Evolutionary conservation across 441 rosid genomes (phyloP).

Genomic region (Hura crepitans): DNA sequence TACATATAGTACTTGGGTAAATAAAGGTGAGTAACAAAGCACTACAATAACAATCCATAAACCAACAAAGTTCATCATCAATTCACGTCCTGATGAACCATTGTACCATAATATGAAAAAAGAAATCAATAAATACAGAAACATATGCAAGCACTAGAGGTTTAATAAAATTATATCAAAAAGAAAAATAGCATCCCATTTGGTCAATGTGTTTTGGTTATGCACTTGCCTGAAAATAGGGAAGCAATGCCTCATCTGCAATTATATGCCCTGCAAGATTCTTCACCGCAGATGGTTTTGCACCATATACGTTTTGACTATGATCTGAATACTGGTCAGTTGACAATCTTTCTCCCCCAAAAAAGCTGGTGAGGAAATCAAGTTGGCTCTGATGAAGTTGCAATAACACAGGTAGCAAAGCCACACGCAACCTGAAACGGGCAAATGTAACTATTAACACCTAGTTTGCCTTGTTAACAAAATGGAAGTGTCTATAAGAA

Average conservation of each 20-base stretch:
- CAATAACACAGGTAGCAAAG: conserved; percentile 76
- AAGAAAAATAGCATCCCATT: conserved; percentile 14
- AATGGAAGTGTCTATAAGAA: background rate
- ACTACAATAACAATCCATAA: background rate
- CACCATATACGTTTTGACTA: conserved; percentile 36
- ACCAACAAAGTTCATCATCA: background rate
- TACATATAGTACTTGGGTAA: background rate
- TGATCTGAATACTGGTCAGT: conserved; percentile 43
- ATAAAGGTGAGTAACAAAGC: background rate
- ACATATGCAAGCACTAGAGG: background rate
- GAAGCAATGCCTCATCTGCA: conserved; percentile 90
- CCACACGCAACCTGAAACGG: conserved; percentile 62
- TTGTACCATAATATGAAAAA: background rate
- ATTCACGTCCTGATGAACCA: background rate
- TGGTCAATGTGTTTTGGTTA: conserved; percentile 1
- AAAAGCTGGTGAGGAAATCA: conserved; percentile 81
- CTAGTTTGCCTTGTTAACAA: conserved; percentile 5
- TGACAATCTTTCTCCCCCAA: conserved; percentile 49
- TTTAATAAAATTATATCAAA: conserved; percentile 8
- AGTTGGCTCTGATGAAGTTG: conserved; percentile 97
- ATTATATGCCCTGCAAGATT: conserved; percentile 41
- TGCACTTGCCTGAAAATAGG: conserved; percentile 84
- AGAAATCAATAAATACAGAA: conserved; percentile 5
- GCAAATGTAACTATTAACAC: conserved; percentile 22
- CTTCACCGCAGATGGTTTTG: conserved; percentile 30